phyloP scores from a whole-genome alignment of 805 yeast species.

The Candida krabiensis region DNA sequence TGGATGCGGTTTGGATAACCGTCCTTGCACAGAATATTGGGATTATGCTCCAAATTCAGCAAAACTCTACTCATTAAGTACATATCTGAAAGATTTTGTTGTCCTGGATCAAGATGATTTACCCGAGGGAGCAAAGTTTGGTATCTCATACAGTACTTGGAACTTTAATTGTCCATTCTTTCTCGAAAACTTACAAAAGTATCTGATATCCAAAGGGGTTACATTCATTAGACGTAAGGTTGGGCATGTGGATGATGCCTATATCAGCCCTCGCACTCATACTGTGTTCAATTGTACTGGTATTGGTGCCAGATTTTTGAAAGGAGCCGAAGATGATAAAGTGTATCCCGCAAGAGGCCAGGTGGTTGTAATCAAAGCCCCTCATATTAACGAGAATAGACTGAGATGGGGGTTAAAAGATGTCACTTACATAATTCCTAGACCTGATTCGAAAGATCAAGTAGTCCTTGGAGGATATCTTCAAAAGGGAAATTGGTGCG shows the following conservation, averaged over 20 bases:
- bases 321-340: slow-evolving; percentile 61
- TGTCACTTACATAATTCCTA: slow-evolving; percentile 71
- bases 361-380: slow-evolving; percentile 70
- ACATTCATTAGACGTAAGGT: slow-evolving; percentile 45
- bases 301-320: slow-evolving; percentile 59
- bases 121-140: slow-evolving; percentile 55
- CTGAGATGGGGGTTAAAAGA: slow-evolving; percentile 60
- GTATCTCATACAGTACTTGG: slow-evolving; percentile 60
- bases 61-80: slow-evolving; percentile 47
- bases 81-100: slow-evolving; percentile 50
- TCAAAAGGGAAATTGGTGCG: slow-evolving; percentile 63
- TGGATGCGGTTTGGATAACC: slow-evolving; percentile 51
- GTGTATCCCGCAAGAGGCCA: slow-evolving; percentile 81
- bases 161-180: slow-evolving; percentile 73
- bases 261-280: slow-evolving; percentile 31
- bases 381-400: slow-evolving; percentile 60
- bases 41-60: slow-evolving; percentile 45
- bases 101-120: slow-evolving; percentile 38
- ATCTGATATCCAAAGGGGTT: slow-evolving; percentile 52
- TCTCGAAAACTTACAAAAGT: slow-evolving; percentile 44
- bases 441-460: slow-evolving; percentile 66
- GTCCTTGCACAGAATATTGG: slow-evolving; percentile 62
- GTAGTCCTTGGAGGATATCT: slow-evolving; percentile 74
- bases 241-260: slow-evolving; percentile 59
- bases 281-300: slow-evolving; percentile 78